Conservation (phyloP, 192 early-diverging fungal species). For the Obelidium mucronatum region DNA sequence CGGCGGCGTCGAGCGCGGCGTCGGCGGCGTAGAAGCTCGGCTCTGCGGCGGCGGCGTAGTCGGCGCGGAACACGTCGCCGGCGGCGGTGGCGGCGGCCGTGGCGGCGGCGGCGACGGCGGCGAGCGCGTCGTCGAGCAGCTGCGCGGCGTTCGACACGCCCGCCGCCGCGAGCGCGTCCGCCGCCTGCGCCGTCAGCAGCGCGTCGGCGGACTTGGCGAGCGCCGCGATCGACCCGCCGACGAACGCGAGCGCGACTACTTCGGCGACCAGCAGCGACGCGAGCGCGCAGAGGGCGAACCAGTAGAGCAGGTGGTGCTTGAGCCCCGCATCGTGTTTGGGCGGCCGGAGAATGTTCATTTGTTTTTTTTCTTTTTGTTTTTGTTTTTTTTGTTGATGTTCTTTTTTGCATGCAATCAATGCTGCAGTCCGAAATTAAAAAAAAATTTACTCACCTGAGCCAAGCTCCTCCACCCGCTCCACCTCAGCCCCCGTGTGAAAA, state of each 20-base stretch:
- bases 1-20: slow-evolving; percentile 5
- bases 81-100: background rate
- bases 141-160: slow-evolving; percentile 23
- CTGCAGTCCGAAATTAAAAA: background rate
- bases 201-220: slow-evolving; percentile 35
- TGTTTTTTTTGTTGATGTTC: background rate
- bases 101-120: background rate
- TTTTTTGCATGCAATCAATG: background rate
- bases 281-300: background rate
- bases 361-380: background rate
- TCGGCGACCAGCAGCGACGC: slow-evolving; percentile 37
- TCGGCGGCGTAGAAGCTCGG: slow-evolving; percentile 19
- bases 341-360: background rate
- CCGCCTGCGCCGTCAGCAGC: slow-evolving; percentile 34
- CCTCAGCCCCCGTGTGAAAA: background rate
- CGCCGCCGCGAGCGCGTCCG: slow-evolving; percentile 8
- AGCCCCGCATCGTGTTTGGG: background rate
- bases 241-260: slow-evolving; percentile 35
- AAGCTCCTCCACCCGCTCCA: background rate
- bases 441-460: no score
- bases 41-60: slow-evolving; percentile 27
- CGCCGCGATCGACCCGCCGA: slow-evolving; percentile 29
- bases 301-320: slow-evolving; percentile 22
- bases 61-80: slow-evolving; percentile 13
- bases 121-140: slow-evolving; percentile 30